Base-by-base conservation (phyloP, 1,139 yeast species). In the Arxiozyma bovina region DNA sequence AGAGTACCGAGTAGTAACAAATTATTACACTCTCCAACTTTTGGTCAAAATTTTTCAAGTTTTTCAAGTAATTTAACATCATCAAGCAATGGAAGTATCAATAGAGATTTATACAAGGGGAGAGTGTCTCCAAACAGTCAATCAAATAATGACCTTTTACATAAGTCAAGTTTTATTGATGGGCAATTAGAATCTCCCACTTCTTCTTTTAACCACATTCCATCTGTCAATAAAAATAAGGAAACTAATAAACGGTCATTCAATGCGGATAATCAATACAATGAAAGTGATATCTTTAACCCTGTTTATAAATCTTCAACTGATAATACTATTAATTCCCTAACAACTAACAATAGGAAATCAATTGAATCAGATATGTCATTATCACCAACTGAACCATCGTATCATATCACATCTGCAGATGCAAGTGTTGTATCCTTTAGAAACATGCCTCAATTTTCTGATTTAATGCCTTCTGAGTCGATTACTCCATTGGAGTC, bases 321-420 rank as follows among this genome's bases (percentile, higher is more conserved):
- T 21, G 23, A 34, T 4, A 34, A 30, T 17, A 25, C 11, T 30
- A 18, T 23, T 9, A 41, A 25, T n/a, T 22, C 51, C 1, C 11
- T 41, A 7, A 6, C 21, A 2, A 38, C 21, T 1, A 55, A 59
- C 17, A 53, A 55, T 40, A 50, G 43, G 15, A 54, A 62, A 4
- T 57, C 61, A 5, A 55, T 50, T 20, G 42, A 54, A n/a, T 58
- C 61, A 20, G 53, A 53, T 27, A 51, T 50, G 27, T 53, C 55
- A 12, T 53, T 49, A 23, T 55, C 61, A 11, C 40, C 40, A 15
- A 18, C 12, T 6, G 47, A 47, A 23, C 59, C 54, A 43, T 55
- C 62, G 27, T 60, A 59, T 50, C 66, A 62, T 9, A 57, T 63
- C 9, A 68, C 67, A 30, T 63, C 68, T 4, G 63, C 59, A 27